These are phyloP conservation scores for Syncephalis fuscata DNA, from an alignment of 371 early-diverging fungal species.

Conservation along the genomic window DNA sequence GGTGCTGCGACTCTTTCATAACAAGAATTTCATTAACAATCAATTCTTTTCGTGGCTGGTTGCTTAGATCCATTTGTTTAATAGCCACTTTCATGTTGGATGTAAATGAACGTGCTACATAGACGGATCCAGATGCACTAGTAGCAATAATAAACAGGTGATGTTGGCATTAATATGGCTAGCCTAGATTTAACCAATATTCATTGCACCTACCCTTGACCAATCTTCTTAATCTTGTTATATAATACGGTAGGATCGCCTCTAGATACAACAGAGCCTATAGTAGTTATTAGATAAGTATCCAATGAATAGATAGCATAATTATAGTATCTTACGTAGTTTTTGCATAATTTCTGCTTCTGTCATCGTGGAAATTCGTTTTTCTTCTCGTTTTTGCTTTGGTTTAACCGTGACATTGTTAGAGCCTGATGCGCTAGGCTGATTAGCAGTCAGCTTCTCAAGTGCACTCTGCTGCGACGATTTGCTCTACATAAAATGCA, in stretches of 20 bases:
- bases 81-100: slow-evolving; percentile 74
- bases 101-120: slow-evolving; percentile 55
- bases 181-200: not conserved
- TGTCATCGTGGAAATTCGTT: slow-evolving; percentile 66
- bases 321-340: slow-evolving; percentile 22
- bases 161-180: not conserved
- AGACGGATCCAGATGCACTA: slow-evolving; percentile 92
- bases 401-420: slow-evolving; percentile 6
- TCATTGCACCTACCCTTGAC: slow-evolving; percentile 63
- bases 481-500: no score
- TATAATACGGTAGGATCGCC: slow-evolving; percentile 78
- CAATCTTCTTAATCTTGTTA: slow-evolving; percentile 81
- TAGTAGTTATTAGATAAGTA: not conserved
- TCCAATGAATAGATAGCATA: not conserved
- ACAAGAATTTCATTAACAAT: slow-evolving; percentile 91
- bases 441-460: no score
- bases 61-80: slow-evolving; percentile 90
- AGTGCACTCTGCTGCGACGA: no score
- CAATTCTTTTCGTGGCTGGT: slow-evolving; percentile 86
- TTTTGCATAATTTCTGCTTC: slow-evolving; percentile 87
- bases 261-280: slow-evolving; percentile 53
- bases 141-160: not conserved
- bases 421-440: not conserved
- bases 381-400: slow-evolving; percentile 27
- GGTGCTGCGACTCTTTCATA: slow-evolving; percentile 88